Percentiles rank a stretch among this genome's conserved stretches.
Conservation (phyloP, 805 yeast genomes). For the Ogataea trehalophila region DNA sequence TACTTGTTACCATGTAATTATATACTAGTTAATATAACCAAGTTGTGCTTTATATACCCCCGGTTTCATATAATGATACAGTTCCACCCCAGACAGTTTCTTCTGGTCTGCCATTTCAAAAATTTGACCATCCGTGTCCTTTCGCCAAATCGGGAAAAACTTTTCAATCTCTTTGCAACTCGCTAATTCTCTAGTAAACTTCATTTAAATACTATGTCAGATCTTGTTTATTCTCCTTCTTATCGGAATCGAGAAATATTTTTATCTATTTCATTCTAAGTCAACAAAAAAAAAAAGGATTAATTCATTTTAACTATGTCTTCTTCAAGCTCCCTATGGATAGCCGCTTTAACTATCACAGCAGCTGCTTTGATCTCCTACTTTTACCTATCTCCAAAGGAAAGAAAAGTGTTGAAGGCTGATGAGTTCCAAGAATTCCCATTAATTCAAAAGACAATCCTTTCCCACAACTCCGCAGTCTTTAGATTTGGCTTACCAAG, state of each 20-base stretch:
- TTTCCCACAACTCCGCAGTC: conserved; percentile 77
- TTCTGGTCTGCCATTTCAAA: too few relatives aligned
- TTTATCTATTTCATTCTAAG: too few relatives aligned
- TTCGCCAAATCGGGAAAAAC: conserved; percentile 9
- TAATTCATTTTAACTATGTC: not conserved
- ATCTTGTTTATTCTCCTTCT: too few relatives aligned
- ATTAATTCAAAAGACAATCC: conserved; percentile 65
- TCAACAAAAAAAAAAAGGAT: too few relatives aligned
- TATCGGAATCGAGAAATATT: too few relatives aligned
- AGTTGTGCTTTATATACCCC: too few relatives aligned
- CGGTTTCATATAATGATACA: too few relatives aligned
- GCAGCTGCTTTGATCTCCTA: conserved; percentile 18
- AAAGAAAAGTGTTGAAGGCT: conserved; percentile 53
- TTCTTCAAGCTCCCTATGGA: conserved; percentile 9
- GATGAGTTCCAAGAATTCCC: conserved; percentile 75
- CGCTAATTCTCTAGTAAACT: not conserved
- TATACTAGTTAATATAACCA: too few relatives aligned
- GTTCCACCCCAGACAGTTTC: too few relatives aligned
- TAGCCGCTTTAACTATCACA: conserved; percentile 19
- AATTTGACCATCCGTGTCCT: conserved; percentile 1
- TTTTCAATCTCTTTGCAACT: conserved; percentile 2
- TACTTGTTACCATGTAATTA: too few relatives aligned
- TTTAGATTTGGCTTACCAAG: conserved; percentile 82
- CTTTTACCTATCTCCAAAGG: conserved; percentile 15
- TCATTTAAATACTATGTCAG: too few relatives aligned